phyloP scores from a whole-genome alignment of 2,329 filamentous ascomycete genomes.

The Paecilomyces dactylethromorphus region DNA sequence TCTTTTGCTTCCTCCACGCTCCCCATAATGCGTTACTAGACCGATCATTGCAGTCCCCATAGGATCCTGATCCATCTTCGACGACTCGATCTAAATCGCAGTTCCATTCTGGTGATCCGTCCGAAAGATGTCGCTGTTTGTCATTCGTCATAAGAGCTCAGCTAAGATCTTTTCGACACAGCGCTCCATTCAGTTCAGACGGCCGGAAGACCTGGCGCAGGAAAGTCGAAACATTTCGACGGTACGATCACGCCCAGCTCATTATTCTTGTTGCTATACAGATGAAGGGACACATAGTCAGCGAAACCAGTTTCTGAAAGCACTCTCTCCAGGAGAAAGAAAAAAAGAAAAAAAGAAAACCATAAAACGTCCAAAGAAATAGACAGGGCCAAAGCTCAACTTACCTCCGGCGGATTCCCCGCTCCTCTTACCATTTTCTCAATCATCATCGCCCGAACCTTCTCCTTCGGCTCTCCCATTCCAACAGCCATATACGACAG shows the following conservation, averaged over 20 bases:
- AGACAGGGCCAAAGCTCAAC: slow-evolving; percentile 4
- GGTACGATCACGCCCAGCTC: not conserved
- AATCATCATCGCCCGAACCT: slow-evolving; percentile 72
- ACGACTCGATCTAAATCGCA: not conserved
- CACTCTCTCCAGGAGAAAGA: not conserved
- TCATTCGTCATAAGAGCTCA: not conserved
- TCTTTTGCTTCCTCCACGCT: not conserved
- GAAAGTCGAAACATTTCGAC: not conserved
- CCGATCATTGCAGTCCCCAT: not conserved
- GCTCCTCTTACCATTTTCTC: slow-evolving; percentile 65
- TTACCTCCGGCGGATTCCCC: slow-evolving; percentile 58
- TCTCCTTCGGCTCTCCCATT: slow-evolving; percentile 75
- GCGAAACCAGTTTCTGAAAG: not conserved
- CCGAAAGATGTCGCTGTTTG: not conserved
- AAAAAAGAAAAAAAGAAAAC: too few species aligned
- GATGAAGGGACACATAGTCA: not conserved
- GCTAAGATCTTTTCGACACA: not conserved
- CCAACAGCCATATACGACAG: slow-evolving; percentile 85
- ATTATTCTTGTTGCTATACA: slow-evolving; percentile 5
- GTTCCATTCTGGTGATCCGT: not conserved
- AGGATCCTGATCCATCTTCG: not conserved
- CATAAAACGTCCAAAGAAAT: not conserved
- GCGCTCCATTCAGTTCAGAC: not conserved
- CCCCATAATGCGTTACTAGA: not conserved
- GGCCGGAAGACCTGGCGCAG: not conserved